Base-by-base conservation (phyloP, 257 asterid genomes). In the Anisodus acutangulus region DNA sequence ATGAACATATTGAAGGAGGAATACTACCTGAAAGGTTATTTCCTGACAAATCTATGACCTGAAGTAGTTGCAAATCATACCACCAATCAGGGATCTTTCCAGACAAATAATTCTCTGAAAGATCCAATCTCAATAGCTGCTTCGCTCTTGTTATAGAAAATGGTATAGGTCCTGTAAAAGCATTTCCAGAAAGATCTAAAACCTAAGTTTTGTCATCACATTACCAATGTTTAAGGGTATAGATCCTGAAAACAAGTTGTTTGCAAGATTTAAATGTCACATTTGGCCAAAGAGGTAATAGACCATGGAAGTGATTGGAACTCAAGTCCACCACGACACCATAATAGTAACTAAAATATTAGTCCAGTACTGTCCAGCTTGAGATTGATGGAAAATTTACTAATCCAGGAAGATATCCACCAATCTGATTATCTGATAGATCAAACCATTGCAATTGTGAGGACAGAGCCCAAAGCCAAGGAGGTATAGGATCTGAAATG, bases 401-500 rank as follows among this genome's bases (percentile, higher is more conserved):
- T 35, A 15, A 67, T 49, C 47, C 2, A 2, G 70, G 79, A 78
- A 79, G 60, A 22, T 26, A 41, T 17, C 80, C 80, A 45, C 62
- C 70, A 4, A 84, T 35, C 45, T 16, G 69, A 58, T 55, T 2
- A 84, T 35, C 45, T 16, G 69, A 58, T 55, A 80, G 26, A 47
- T 80, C 67, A 8, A 70, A 31, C 39, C 37, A 1, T 8, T 6
- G 2, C 54, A 85, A 45, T 26, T 85, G 51, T 17, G 71, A 59
- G 60, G 35, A 67, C 2, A 78, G 22, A 0, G 67, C 53, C 90
- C 85, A 80, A 13, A 88, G 47, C 91, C 89, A 88, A 63, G 62
- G 12, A 1, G 89, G 88, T 54, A 88, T 67, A 10, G 80, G 13
- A 47, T 76, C 89, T 13, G 58, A 79, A 37, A 86, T 88, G 4